Base-by-base conservation (phyloP, 768 basidiomycete genomes). In the Xerocomellus dryophilus region DNA sequence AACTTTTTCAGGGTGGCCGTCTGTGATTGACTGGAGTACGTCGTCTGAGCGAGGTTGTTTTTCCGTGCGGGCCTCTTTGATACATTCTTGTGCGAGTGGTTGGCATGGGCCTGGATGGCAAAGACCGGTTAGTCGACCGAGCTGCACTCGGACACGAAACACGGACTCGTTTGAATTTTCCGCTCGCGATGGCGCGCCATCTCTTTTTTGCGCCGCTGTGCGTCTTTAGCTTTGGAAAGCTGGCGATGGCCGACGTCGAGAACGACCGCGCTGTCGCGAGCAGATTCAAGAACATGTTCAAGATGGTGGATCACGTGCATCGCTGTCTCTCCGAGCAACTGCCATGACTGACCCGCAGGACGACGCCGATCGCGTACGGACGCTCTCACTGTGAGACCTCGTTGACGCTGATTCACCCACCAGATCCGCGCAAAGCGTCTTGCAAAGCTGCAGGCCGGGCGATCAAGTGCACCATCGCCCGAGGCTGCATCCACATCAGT, bases 361-460 rank as follows among this genome's bases (percentile, higher is more conserved):
- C 57, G 90, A 92, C 71, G 93, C 91, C 11, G 92, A 92, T 64
- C 81, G 86, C 49, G 90, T 91, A 78, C 51, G 77, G 21, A 47
- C 43, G 1, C 7, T 17, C 43, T 34, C 2, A 1, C 15, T 4
- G 3, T 14, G 5, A 1, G 0, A 3, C 12, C 11, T 12, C 3
- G 6, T 41, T 41, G 43, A 51, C 34, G 8, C 45, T 50, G 9
- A 36, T 20, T 34, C 0, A 3, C 15, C 15, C 12, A 25, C 7
- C 62, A 96, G 94, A 96, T 97, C 66, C 90, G 93, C 59, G 74
- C 92, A 69, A 96, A 96, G 73, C 84, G 95, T 51, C 79, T 98
- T 48, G 93, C 90, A 31, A 92, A 90, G 68, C 78, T 98, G 8
- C 88, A 89, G 64, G 75, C 66, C 36, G 61, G 73, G 40, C 58